These are phyloP conservation scores for Ploettnerulaceae sp. DNA, from an alignment of 2,329 filamentous ascomycete genomes.

Conservation along the genomic window DNA sequence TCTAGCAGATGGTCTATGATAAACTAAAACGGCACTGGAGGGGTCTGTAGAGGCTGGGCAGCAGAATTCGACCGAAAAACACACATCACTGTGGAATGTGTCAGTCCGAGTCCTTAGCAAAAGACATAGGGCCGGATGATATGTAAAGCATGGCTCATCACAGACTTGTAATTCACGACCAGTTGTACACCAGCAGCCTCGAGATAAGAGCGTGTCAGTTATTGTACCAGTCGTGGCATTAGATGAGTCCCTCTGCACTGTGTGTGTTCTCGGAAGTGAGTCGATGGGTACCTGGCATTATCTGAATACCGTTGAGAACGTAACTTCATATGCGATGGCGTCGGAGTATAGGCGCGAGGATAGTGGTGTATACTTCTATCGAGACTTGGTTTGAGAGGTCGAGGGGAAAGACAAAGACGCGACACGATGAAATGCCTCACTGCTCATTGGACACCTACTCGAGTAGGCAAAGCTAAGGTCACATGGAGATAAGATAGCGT, in stretches of 20 bases:
- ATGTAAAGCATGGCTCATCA: conserved; percentile 10
- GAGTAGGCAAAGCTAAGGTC: no score
- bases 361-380: no score
- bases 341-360: no score
- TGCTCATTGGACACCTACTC: background rate
- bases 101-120: conserved; percentile 18
- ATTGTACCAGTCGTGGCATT: conserved; percentile 14
- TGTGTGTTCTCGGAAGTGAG: conserved; percentile 16
- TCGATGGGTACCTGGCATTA: conserved; percentile 17
- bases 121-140: conserved; percentile 18
- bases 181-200: conserved; percentile 12
- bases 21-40: conserved; percentile 51
- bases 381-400: no score
- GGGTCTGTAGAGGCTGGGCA: conserved; percentile 14
- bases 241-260: conserved; percentile 4
- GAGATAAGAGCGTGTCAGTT: conserved; percentile 12
- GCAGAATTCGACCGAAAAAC: conserved; percentile 17
- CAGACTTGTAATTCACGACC: conserved; percentile 9
- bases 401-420: no score
- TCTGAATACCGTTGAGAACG: conserved; percentile 15
- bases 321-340: conserved; percentile 7
- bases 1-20: conserved; percentile 46
- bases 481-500: conserved; percentile 17
- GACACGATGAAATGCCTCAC: background rate
- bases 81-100: conserved; percentile 17